A percentile compares a stretch with the other conserved stretches of the same genome.
phyloP scores from a whole-genome alignment of 768 basidiomycete genomes.

The Lepiota venenata region DNA sequence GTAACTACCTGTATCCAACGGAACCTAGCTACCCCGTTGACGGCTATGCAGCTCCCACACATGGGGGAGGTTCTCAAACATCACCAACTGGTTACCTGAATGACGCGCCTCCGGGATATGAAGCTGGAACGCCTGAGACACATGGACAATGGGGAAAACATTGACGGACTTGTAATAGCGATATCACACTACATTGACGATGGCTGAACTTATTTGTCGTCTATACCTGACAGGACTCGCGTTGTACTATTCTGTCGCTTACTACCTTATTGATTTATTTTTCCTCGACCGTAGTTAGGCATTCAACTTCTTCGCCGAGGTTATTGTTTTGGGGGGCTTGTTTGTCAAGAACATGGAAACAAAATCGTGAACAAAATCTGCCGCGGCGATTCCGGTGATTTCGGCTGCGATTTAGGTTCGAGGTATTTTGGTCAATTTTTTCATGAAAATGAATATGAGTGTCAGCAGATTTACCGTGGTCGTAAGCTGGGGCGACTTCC shows the following conservation, averaged over 20 bases:
- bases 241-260: background rate
- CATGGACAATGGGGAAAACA: slow-evolving; percentile 55
- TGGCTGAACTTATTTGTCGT: no score
- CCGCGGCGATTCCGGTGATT: slow-evolving; percentile 65
- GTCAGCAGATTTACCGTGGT: slow-evolving; percentile 44
- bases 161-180: slow-evolving; percentile 12
- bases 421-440: background rate
- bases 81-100: slow-evolving; percentile 32
- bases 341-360: slow-evolving; percentile 46
- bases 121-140: slow-evolving; percentile 44
- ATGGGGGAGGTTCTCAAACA: slow-evolving; percentile 38
- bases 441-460: background rate
- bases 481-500: slow-evolving; percentile 74
- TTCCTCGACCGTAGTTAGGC: background rate
- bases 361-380: slow-evolving; percentile 68
- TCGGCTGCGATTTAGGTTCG: slow-evolving; percentile 38
- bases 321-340: slow-evolving; percentile 4
- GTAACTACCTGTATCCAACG: slow-evolving; percentile 15
- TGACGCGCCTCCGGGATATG: slow-evolving; percentile 68
- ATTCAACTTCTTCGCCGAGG: background rate
- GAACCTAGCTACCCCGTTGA: slow-evolving; percentile 35
- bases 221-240: background rate
- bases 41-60: slow-evolving; percentile 19
- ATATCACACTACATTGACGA: no score
- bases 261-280: background rate